Percentiles rank a stretch among this genome's conserved stretches.
Evolutionary conservation across 371 early-diverging fungal species (phyloP).

Genomic region (Mortierella sp.): DNA sequence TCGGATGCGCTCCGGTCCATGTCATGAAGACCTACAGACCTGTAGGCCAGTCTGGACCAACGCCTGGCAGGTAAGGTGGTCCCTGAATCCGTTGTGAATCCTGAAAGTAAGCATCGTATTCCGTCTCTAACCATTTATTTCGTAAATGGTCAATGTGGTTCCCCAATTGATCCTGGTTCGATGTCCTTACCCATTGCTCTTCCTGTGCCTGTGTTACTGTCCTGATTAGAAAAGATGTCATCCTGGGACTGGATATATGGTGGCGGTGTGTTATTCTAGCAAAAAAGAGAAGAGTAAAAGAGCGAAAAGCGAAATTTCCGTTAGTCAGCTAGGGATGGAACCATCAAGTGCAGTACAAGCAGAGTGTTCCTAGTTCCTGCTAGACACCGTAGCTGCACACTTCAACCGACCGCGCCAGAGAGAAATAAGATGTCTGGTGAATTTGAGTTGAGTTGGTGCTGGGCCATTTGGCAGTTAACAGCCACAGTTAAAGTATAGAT

Average conservation of each 20-base stretch:
- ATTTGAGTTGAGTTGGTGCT: not conserved
- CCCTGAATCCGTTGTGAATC: not conserved
- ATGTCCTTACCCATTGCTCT: slow-evolving; percentile 33
- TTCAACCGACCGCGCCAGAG: not conserved
- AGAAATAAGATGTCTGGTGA: not conserved
- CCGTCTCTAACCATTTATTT: not conserved
- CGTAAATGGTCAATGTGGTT: not conserved
- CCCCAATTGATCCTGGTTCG: not conserved
- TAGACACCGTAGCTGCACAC: not conserved
- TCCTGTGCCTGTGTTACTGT: slow-evolving; percentile 20
- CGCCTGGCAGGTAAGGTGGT: not conserved
- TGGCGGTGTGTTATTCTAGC: slow-evolving; percentile 40
- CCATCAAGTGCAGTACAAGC: not conserved
- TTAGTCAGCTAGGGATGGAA: slow-evolving; percentile 8
- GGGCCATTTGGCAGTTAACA: not conserved
- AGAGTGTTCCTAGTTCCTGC: not conserved
- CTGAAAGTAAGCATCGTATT: not conserved
- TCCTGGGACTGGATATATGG: slow-evolving; percentile 40
- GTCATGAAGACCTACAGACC: not conserved
- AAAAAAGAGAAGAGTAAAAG: not conserved
- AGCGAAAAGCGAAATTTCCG: not conserved
- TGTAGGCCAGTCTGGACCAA: not conserved
- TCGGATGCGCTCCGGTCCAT: not conserved
- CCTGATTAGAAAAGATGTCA: slow-evolving; percentile 31
- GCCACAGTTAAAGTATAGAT: not conserved